Evolutionary conservation across 306 rosid genomes (phyloP), one percentile per base, ranked within the genome.

Genomic region (Quercus glauca): DNA sequence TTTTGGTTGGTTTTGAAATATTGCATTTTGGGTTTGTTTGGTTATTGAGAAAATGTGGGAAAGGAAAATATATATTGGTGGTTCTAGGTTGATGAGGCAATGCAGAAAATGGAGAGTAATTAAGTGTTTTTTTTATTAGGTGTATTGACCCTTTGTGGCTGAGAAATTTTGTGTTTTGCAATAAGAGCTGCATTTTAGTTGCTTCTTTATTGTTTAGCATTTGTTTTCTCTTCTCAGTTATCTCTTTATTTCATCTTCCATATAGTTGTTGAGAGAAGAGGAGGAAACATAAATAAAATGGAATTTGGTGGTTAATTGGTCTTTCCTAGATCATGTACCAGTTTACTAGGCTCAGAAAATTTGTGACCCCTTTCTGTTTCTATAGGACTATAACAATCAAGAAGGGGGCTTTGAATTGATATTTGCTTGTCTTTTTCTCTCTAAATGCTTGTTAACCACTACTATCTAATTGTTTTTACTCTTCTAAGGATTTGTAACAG

Each of bases 31-130:
- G 20, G 3, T 5, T 51, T 71, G 10, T 41, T 77, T 63, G 60
- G 21, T 29, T 75, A 23, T 35, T 70, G 49, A 78, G 71, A 70
- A 69, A 37, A 58, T 43, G 21, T 19, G 20, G 81, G 35, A 43
- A 68, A 69, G 3, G 70, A 64, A 29, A 41, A 58, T 41, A 45
- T 52, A 23, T 51, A 2, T 15, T 12, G 53, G 55, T 26, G 7
- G 31, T 56, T 12, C 31, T 18, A 3, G 70, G 70, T 2, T 29
- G 70, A 29, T 29, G 11, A 29, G 20, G 23, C 31, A 64, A 29
- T 29, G 45, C 31, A 29, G 43, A 29, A 13, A 14, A 13, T 31
- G 5, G 25, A 21, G 10, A 18, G 35, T 65, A 65, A 57, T 9
- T 25, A 18, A 67, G 35, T 14, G 5, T 61, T 12, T 61, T 26